Conservation (phyloP, 2,329 filamentous ascomycete species). For the Cytospora mali region DNA sequence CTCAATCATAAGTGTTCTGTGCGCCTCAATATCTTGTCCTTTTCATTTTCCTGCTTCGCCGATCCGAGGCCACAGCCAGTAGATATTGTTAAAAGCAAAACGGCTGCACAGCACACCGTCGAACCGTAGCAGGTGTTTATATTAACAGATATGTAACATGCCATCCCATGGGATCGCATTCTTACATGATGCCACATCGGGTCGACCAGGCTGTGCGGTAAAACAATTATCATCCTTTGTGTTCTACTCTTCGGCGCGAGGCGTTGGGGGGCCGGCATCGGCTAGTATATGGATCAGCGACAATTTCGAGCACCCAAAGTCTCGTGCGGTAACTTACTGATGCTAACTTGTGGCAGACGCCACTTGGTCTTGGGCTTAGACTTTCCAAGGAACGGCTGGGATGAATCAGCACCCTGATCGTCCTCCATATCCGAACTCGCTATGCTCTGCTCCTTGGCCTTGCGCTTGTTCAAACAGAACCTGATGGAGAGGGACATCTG, state of each 20-base stretch:
- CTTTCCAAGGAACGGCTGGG: constrained; percentile 7
- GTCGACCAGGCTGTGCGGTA: too few species aligned
- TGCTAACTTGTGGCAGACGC: constrained; percentile 7
- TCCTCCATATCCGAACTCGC: neutral
- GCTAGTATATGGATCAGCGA: constrained; percentile 1
- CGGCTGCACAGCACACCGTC: too few species aligned
- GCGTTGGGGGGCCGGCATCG: neutral
- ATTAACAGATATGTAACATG: too few species aligned
- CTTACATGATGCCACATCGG: too few species aligned
- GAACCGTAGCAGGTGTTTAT: too few species aligned
- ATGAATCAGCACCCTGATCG: neutral
- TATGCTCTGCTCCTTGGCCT: neutral
- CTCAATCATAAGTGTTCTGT: neutral
- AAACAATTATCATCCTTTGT: too few species aligned
- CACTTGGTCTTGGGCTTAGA: constrained; percentile 1
- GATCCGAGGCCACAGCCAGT: neutral
- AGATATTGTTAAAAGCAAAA: too few species aligned
- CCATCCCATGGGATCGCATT: too few species aligned
- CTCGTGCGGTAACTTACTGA: neutral
- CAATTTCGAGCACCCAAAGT: neutral
- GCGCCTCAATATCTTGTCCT: too few species aligned
- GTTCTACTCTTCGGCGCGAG: neutral
- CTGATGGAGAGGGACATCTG: neutral
- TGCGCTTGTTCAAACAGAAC: constrained; percentile 8
- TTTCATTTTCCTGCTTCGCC: neutral